Evolutionary conservation across 352 stramenopile genomes (phyloP).

Genomic region (Chrysophaeum taylorii): DNA sequence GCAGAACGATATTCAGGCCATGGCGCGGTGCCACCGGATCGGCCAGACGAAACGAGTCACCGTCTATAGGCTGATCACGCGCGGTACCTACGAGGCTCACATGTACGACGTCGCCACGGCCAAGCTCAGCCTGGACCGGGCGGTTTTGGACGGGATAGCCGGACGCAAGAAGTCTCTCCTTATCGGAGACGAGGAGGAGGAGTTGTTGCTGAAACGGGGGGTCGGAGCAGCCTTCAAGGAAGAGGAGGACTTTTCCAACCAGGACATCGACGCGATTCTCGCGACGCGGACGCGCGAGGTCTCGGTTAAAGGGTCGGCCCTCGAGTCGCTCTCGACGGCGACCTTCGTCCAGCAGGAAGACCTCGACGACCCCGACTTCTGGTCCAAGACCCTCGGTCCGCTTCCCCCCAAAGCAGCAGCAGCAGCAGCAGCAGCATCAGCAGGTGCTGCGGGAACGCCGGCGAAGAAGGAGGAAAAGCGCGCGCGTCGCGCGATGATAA

Average conservation of each 20-base stretch:
- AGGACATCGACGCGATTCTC: conserved; percentile 91
- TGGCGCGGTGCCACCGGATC: conserved; percentile 89
- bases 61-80: conserved; percentile 92
- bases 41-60: conserved; percentile 95
- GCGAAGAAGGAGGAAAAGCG: conserved; percentile 67
- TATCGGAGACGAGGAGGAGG: conserved; percentile 70
- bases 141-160: conserved; percentile 89
- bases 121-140: conserved; percentile 97
- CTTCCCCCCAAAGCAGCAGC: no score
- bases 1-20: conserved; percentile 78
- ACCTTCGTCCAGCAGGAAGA: conserved; percentile 80
- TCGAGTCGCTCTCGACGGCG: conserved; percentile 39
- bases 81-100: conserved; percentile 98
- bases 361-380: conserved; percentile 91
- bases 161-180: conserved; percentile 42
- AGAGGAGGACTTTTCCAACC: conserved; percentile 71
- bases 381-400: conserved; percentile 68
- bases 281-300: conserved; percentile 49
- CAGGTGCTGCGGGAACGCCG: conserved; percentile 67
- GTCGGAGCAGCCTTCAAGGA: conserved; percentile 94
- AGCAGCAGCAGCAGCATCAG: conserved; percentile 51
- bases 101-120: conserved; percentile 96
- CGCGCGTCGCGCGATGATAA: conserved; percentile 53
- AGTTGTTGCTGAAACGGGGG: conserved; percentile 77
- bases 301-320: conserved; percentile 53